phyloP scores from a whole-genome alignment of 108 stramenopile genomes.

The Nitzschia sp. region DNA sequence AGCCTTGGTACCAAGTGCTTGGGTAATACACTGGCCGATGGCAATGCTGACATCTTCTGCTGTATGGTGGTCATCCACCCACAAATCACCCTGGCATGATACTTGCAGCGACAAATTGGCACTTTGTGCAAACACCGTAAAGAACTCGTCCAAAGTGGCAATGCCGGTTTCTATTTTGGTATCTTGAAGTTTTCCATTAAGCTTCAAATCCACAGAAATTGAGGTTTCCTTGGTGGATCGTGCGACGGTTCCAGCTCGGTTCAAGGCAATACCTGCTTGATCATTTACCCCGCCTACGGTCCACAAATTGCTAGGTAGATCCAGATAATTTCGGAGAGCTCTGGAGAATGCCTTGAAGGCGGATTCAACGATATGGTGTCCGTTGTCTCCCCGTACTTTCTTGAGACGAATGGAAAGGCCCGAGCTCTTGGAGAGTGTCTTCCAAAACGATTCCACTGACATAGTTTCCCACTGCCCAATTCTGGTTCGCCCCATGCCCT shows the following conservation, averaged over 20 bases:
- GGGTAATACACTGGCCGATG: slow-evolving; percentile 84
- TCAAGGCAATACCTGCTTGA: slow-evolving; percentile 41
- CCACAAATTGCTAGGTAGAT: slow-evolving; percentile 22
- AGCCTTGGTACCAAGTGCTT: slow-evolving; percentile 81
- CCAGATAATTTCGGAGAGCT: slow-evolving; percentile 70
- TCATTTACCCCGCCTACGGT: slow-evolving; percentile 41
- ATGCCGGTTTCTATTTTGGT: slow-evolving; percentile 75
- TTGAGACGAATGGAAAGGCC: slow-evolving; percentile 50
- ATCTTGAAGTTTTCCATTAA: slow-evolving; percentile 46
- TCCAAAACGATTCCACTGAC: slow-evolving; percentile 56
- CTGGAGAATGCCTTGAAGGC: slow-evolving; percentile 86
- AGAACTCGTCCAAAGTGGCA: slow-evolving; percentile 78
- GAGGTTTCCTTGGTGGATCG: slow-evolving; percentile 85
- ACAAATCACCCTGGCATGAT: slow-evolving; percentile 83
- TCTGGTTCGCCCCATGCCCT: slow-evolving; percentile 50
- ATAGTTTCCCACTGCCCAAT: slow-evolving; percentile 64
- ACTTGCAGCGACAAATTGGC: slow-evolving; percentile 70
- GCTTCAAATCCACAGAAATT: slow-evolving; percentile 53
- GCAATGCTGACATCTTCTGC: slow-evolving; percentile 95
- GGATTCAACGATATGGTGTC: slow-evolving; percentile 80
- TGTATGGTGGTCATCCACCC: slow-evolving; percentile 97
- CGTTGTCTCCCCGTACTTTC: slow-evolving; percentile 79
- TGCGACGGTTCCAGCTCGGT: slow-evolving; percentile 48
- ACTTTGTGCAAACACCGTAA: slow-evolving; percentile 58
- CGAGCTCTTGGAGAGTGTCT: slow-evolving; percentile 46